A percentile compares a stretch with the other conserved stretches of the same genome.
phyloP scores from a whole-genome alignment of 495 filamentous ascomycete genomes.

The Bryoglossum gracile region DNA sequence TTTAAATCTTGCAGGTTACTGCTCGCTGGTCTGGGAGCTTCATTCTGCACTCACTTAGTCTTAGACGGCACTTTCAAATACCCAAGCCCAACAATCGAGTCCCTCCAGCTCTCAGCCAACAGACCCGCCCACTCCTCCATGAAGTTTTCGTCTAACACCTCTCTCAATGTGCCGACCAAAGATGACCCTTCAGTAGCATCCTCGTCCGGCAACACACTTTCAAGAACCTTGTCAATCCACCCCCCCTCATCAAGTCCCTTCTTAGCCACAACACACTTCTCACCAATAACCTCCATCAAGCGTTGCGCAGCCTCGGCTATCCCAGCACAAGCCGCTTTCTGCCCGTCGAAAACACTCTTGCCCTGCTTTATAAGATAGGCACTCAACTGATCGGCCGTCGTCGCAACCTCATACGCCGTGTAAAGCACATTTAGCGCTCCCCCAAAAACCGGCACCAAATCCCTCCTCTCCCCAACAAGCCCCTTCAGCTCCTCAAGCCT shows the following conservation, averaged over 20 bases:
- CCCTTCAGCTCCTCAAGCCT: conserved; percentile 1
- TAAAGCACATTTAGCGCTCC: conserved; percentile 19
- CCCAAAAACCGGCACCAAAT: conserved; percentile 10
- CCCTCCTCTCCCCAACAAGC: neutral
- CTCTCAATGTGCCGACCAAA: conserved; percentile 1
- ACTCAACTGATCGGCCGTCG: neutral
- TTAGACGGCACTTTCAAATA: too few species aligned
- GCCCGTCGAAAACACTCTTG: conserved; percentile 3
- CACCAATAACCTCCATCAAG: conserved; percentile 7
- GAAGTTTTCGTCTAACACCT: conserved; percentile 16
- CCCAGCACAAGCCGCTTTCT: conserved; percentile 1
- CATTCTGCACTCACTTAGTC: too few species aligned
- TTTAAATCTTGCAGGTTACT: too few species aligned
- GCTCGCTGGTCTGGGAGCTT: too few species aligned
- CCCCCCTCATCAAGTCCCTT: conserved; percentile 23
- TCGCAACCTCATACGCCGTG: conserved; percentile 14
- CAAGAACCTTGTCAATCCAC: conserved; percentile 24
- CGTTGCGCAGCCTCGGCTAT: neutral
- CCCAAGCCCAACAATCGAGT: conserved; percentile 36
- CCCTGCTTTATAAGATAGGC: conserved; percentile 9
- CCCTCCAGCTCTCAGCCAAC: conserved; percentile 38
- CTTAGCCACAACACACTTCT: conserved; percentile 16
- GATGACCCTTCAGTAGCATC: neutral
- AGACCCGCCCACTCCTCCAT: conserved; percentile 36
- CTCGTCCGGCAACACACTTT: conserved; percentile 5